Base-by-base conservation (phyloP, 495 filamentous ascomycete genomes). In the Margaritispora aquatica region DNA sequence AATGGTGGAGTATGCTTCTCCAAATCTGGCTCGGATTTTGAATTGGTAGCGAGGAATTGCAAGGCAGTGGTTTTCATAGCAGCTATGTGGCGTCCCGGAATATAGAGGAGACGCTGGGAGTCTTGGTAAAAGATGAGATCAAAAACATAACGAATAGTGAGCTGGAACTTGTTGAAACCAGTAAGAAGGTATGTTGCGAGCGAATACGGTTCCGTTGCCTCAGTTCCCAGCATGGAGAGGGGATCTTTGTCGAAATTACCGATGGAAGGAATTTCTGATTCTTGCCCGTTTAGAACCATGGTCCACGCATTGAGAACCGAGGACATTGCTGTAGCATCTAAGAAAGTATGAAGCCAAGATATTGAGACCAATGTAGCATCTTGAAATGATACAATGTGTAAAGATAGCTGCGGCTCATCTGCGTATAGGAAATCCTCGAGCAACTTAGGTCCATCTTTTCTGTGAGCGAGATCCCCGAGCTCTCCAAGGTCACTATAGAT, bases 281-380 rank as follows among this genome's bases (percentile, higher is more conserved):
- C 72, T 8, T 67, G 55, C n/a, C 73, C 73, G 20, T 71, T 68
- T 7, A 78, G 65, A 8, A 74, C 69, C 1, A 67, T 58, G 26
- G 56, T 60, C 74, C 76, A 78, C 3, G 63, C 68, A 5, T 65
- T 52, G 7, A 78, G 57, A 31, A 76, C 58, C 15, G 63, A 65
- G 15, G 31, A 47, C n/a, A 54, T 68, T 15, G 74, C 77, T 63
- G 77, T 70, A 4, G 66, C 77, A 55, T 82, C 80, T 60, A 74
- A 75, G 8, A 78, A 54, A 1, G 73, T 68, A 60, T 82, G 80
- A 15, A 74, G 73, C 69, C 71, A 80, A 13, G 63, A 63, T 19
- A 81, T 57, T 13, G 69, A 68, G 23, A 81, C 68, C 29, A 81
- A 61, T 0, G 78, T 82, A 9, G 74, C 71, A 61, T 82, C 74